These are phyloP conservation scores for Colletotrichum aenigma DNA, from an alignment of 2,329 filamentous ascomycete genomes.

Conservation along the genomic window DNA sequence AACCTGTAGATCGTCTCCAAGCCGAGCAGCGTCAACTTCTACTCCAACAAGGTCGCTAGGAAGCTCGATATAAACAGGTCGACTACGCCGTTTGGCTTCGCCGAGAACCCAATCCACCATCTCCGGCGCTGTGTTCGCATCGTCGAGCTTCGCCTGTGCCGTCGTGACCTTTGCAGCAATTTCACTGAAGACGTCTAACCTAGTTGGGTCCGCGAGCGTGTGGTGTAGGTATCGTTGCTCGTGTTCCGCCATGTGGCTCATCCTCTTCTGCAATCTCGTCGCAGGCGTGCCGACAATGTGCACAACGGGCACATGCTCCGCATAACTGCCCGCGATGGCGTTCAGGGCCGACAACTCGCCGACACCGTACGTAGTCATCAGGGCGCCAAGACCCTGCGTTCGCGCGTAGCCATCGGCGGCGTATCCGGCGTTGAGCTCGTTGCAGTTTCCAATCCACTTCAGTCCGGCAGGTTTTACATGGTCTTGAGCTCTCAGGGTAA, in stretches of 20 bases:
- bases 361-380: conserved; percentile 66
- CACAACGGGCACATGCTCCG: conserved; percentile 59
- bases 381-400: conserved; percentile 51
- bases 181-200: conserved; percentile 43
- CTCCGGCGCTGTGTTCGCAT: conserved; percentile 47
- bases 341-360: conserved; percentile 63
- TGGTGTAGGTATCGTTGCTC: not conserved
- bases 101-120: conserved; percentile 55
- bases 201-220: not conserved
- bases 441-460: conserved; percentile 55
- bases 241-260: not conserved
- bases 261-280: conserved; percentile 38
- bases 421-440: conserved; percentile 63
- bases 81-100: conserved; percentile 54
- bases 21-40: conserved; percentile 1
- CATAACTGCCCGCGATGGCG: conserved; percentile 61
- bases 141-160: conserved; percentile 49
- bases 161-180: conserved; percentile 54
- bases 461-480: conserved; percentile 39
- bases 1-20: not conserved
- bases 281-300: conserved; percentile 62
- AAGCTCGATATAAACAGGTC: conserved; percentile 61
- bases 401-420: conserved; percentile 63
- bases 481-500: conserved; percentile 41
- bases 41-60: conserved; percentile 55